These are phyloP conservation scores for Alisma plantagoaquatica DNA, from an alignment of 106 monocot species.

Conservation along the genomic window DNA sequence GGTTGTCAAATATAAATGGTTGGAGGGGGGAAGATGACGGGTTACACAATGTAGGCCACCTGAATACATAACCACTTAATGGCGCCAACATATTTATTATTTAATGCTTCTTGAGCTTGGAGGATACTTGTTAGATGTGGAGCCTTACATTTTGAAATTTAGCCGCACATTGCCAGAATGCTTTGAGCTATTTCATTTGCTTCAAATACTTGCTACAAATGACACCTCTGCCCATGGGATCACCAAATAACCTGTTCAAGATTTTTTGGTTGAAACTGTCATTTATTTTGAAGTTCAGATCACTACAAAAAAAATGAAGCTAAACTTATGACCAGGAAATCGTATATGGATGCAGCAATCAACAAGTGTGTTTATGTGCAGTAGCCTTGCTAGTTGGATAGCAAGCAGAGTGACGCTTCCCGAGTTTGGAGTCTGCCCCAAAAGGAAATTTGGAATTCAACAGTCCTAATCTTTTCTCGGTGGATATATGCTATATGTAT, in stretches of 20 bases:
- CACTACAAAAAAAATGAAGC: conserved; percentile 86
- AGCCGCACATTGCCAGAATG: conserved; percentile 80
- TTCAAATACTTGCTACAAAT: conserved; percentile 80
- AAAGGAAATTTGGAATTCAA: too few species aligned
- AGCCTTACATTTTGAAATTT: conserved; percentile 71
- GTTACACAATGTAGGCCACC: too few species aligned
- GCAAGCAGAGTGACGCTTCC: too few species aligned
- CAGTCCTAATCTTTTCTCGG: too few species aligned
- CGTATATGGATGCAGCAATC: conserved; percentile 85
- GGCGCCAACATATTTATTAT: too few species aligned
- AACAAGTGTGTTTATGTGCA: too few species aligned
- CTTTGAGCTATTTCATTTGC: conserved; percentile 87
- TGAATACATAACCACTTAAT: too few species aligned
- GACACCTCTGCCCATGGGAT: conserved; percentile 78
- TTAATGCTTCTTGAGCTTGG: conserved; percentile 93
- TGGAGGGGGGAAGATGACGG: too few species aligned
- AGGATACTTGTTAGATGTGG: conserved; percentile 63
- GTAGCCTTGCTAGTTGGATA: too few species aligned
- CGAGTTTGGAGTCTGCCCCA: too few species aligned
- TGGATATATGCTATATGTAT: too few species aligned
- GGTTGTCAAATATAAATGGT: too few species aligned
- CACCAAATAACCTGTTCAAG: conserved; percentile 83
- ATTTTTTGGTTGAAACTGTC: conserved; percentile 93
- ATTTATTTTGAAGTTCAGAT: conserved; percentile 91
- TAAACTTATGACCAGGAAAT: conserved; percentile 90